A percentile compares a stretch with the other conserved stretches of the same genome.
These are phyloP conservation scores for Plasmodium fragile DNA, from an alignment of 169 alveolate species.

Conservation along the genomic window DNA sequence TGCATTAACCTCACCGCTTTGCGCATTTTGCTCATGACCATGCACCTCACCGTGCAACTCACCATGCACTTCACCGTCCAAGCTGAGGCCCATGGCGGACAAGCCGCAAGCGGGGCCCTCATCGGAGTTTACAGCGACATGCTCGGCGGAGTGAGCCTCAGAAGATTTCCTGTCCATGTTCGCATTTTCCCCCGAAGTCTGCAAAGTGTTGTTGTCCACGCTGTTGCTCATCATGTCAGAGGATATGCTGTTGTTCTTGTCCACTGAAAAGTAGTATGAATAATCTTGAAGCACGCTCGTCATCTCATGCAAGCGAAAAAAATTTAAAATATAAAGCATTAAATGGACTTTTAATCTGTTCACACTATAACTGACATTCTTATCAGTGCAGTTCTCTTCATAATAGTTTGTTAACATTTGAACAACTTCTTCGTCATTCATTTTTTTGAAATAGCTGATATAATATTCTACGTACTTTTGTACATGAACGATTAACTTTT, in stretches of 20 bases:
- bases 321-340: conserved; percentile 32
- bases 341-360: conserved; percentile 56
- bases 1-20: background rate
- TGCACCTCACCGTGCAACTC: background rate
- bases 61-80: background rate
- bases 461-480: conserved; percentile 57
- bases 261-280: conserved; percentile 55
- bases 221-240: conserved; percentile 10
- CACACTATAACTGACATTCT: conserved; percentile 54
- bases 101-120: background rate
- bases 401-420: conserved; percentile 35
- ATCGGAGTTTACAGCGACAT: conserved; percentile 8
- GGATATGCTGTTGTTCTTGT: background rate
- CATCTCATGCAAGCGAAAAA: conserved; percentile 71
- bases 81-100: background rate
- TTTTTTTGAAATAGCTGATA: conserved; percentile 53
- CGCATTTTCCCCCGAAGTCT: background rate
- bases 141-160: background rate
- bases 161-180: conserved; percentile 10
- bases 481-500: conserved; percentile 61
- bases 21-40: background rate
- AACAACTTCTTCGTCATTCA: conserved; percentile 13
- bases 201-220: conserved; percentile 5
- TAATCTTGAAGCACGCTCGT: conserved; percentile 19
- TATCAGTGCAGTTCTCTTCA: conserved; percentile 21